Conservation (phyloP, 2,329 filamentous ascomycete species). For the Colletotrichum salicis region DNA sequence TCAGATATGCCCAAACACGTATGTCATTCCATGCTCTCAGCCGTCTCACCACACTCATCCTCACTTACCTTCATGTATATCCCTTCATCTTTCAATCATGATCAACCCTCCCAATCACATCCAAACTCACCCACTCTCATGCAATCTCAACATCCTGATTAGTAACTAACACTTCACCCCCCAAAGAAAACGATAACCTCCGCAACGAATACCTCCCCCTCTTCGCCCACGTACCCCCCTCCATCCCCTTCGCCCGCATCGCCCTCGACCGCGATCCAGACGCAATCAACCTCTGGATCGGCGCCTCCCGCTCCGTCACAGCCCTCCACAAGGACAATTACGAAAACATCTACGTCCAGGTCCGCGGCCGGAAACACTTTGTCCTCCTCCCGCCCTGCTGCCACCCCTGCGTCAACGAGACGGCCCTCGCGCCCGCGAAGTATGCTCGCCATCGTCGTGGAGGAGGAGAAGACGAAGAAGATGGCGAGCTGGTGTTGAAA, state of each 20-base stretch:
- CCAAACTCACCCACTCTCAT: not conserved
- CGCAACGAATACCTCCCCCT: conserved; percentile 76
- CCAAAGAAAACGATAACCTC: conserved; percentile 81
- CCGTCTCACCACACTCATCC: not conserved
- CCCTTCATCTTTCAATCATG: not conserved
- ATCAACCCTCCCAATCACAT: conserved; percentile 1
- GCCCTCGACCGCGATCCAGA: conserved; percentile 73
- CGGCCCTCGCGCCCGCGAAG: conserved; percentile 63
- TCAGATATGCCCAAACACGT: conserved; percentile 82
- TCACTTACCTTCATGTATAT: not conserved
- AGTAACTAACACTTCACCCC: not conserved
- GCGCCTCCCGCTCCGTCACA: conserved; percentile 75
- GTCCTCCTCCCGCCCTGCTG: conserved; percentile 78
- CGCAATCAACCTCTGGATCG: conserved; percentile 86
- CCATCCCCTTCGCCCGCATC: conserved; percentile 78
- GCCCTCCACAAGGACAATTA: conserved; percentile 86
- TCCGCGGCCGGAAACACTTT: conserved; percentile 80
- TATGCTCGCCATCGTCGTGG: conserved; percentile 58
- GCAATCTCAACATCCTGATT: not conserved
- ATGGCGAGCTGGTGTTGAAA: conserved; percentile 30
- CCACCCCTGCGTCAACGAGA: conserved; percentile 76
- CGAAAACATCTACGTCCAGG: conserved; percentile 85
- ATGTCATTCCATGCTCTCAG: conserved; percentile 34
- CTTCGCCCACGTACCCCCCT: conserved; percentile 69
- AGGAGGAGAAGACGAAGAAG: conserved; percentile 39